Evolutionary conservation across 1,284 basidiomycete species (phyloP).

Genomic region (Schizophyllum commune): DNA sequence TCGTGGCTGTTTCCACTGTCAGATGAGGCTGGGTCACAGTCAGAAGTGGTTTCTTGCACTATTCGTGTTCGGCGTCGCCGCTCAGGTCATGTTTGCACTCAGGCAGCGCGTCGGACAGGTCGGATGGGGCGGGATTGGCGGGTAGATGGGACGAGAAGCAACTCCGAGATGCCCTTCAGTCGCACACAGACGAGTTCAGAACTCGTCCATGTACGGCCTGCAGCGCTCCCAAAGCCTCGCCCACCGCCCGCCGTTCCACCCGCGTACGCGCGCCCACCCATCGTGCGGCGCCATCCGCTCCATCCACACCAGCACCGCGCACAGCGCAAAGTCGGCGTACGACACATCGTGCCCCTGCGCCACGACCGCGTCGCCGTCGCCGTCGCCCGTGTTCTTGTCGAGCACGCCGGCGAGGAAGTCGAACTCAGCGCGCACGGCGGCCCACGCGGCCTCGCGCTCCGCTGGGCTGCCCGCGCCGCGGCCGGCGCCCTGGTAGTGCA

Average conservation of each 20-base stretch:
- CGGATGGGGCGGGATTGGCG: too few relatives aligned
- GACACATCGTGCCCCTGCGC: constrained; percentile 56
- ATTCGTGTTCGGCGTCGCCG: too few relatives aligned
- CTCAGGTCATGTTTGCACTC: too few relatives aligned
- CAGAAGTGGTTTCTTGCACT: too few relatives aligned
- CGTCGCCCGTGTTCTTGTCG: constrained; percentile 52
- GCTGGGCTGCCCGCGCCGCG: constrained; percentile 22
- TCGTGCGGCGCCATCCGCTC: constrained; percentile 60
- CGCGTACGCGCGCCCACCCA: constrained; percentile 51
- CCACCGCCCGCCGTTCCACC: constrained; percentile 63
- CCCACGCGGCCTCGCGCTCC: constrained; percentile 55
- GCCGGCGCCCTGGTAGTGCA: constrained; percentile 33
- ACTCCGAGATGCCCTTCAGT: too few relatives aligned
- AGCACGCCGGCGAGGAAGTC: constrained; percentile 53
- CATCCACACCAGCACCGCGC: constrained; percentile 63
- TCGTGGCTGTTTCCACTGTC: too few relatives aligned
- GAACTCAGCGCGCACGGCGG: constrained; percentile 54
- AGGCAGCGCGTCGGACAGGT: too few relatives aligned
- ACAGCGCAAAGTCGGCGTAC: constrained; percentile 66
- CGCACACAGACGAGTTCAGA: not conserved
- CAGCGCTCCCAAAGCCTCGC: constrained; percentile 49
- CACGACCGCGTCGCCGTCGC: constrained; percentile 60
- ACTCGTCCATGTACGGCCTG: constrained; percentile 47
- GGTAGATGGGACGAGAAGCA: too few relatives aligned
- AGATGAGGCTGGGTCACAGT: too few relatives aligned